A percentile compares a stretch with the other conserved stretches of the same genome.
Evolutionary conservation across 1,139 yeast species (phyloP).

Genomic region (Sugiyamaella pinicola): DNA sequence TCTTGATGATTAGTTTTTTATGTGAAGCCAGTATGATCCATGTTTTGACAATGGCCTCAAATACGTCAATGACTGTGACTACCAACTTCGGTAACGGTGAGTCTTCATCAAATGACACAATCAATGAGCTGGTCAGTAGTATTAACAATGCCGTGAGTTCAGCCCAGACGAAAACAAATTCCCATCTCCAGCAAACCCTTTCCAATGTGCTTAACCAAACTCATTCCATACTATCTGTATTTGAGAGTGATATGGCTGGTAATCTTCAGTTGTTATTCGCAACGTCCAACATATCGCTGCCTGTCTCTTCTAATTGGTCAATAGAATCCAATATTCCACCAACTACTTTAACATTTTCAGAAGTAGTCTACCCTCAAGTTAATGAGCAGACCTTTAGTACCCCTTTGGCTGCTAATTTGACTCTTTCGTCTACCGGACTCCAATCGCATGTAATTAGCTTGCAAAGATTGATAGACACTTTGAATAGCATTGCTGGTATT

Average conservation of each 20-base stretch:
- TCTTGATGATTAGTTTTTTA: constrained; percentile 18
- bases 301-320: constrained; percentile 10
- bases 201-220: constrained; percentile 8
- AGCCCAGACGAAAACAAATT: constrained; percentile 11
- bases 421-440: not conserved
- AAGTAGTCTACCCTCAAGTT: constrained; percentile 11
- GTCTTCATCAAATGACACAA: constrained; percentile 2
- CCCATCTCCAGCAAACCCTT: constrained; percentile 5
- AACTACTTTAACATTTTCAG: constrained; percentile 3
- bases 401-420: not conserved
- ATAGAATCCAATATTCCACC: constrained; percentile 2
- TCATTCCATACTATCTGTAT: constrained; percentile 4
- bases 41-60: constrained; percentile 2
- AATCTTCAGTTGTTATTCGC: constrained; percentile 10
- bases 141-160: constrained; percentile 12
- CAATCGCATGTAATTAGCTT: not conserved
- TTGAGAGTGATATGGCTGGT: constrained; percentile 11
- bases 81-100: not conserved
- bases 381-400: not conserved
- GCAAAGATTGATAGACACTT: not conserved
- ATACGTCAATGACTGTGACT: not conserved
- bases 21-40: constrained; percentile 14
- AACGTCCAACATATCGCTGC: constrained; percentile 6
- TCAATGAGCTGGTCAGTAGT: not conserved
- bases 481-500: not conserved